Evolutionary conservation across 495 filamentous ascomycete species (phyloP).

Genomic region (Penicillium turbatum): DNA sequence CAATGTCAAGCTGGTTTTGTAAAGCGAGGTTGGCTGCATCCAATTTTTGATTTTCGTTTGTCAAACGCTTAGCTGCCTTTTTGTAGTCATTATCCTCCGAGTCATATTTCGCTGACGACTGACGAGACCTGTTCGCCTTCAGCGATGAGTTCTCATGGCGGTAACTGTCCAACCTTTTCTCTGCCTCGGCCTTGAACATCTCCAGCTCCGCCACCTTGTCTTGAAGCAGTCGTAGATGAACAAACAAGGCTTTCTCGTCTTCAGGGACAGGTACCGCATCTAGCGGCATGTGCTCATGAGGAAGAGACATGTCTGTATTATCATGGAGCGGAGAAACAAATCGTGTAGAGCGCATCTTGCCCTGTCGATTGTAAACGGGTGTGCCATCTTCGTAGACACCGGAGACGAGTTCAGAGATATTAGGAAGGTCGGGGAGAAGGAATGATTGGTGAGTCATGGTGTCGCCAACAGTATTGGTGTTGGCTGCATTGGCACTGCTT

Average conservation of each 20-base stretch:
- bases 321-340: conserved; percentile 49
- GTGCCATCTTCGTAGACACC: conserved; percentile 64
- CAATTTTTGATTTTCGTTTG: conserved; percentile 53
- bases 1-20: conserved; percentile 53
- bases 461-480: conserved; percentile 31
- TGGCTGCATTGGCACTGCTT: conserved; percentile 13
- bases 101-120: conserved; percentile 43
- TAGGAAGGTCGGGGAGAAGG: conserved; percentile 62
- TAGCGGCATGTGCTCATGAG: conserved; percentile 47
- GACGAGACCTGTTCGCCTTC: conserved; percentile 42
- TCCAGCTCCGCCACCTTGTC: conserved; percentile 62
- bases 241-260: conserved; percentile 65
- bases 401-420: conserved; percentile 67
- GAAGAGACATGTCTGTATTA: conserved; percentile 34
- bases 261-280: conserved; percentile 62
- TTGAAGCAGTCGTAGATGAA: conserved; percentile 62
- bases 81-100: conserved; percentile 35
- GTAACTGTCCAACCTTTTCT: conserved; percentile 52
- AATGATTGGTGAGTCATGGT: conserved; percentile 55
- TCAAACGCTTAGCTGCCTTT: conserved; percentile 34
- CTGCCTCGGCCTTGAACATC: conserved; percentile 53
- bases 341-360: conserved; percentile 50
- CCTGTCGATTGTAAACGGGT: conserved; percentile 54
- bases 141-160: conserved; percentile 54
- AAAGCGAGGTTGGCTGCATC: conserved; percentile 55